These are phyloP conservation scores for Malbranchea zuffiana DNA, from an alignment of 2,329 filamentous ascomycete genomes.

Conservation along the genomic window DNA sequence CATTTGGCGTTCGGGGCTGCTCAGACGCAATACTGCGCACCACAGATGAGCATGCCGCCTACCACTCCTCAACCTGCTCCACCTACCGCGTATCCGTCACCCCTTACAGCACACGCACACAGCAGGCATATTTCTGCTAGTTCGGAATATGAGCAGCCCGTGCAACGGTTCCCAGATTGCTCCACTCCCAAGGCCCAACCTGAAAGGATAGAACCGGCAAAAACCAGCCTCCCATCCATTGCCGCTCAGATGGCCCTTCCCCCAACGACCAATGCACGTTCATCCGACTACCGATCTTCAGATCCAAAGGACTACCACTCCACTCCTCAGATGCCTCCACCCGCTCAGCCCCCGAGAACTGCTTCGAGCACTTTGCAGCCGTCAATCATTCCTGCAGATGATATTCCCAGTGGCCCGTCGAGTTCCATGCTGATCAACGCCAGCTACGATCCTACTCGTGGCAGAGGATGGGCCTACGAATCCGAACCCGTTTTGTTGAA, in stretches of 20 bases:
- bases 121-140: conserved; percentile 24
- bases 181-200: conserved; percentile 10
- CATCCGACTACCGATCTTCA: conserved; percentile 31
- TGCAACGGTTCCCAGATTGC: conserved; percentile 22
- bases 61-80: conserved; percentile 39
- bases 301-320: conserved; percentile 33
- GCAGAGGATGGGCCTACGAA: conserved; percentile 25
- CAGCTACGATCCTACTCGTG: conserved; percentile 16
- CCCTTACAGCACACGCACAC: conserved; percentile 27
- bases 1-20: conserved; percentile 35
- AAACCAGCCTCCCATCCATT: conserved; percentile 20
- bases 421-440: conserved; percentile 10
- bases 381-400: conserved; percentile 27
- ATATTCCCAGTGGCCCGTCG: conserved; percentile 13
- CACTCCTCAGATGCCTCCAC: conserved; percentile 14
- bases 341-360: too few relatives aligned
- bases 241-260: conserved; percentile 21
- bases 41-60: conserved; percentile 24
- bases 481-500: conserved; percentile 23
- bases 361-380: conserved; percentile 26
- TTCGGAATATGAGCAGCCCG: conserved; percentile 24
- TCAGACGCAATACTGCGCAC: conserved; percentile 33
- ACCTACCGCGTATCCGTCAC: conserved; percentile 25
- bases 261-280: conserved; percentile 15
- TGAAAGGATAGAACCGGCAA: conserved; percentile 21